Percentiles rank a stretch among this genome's conserved stretches.
Evolutionary conservation across 768 basidiomycete genomes (phyloP).

Genomic region (Gautieria morchelliformis): DNA sequence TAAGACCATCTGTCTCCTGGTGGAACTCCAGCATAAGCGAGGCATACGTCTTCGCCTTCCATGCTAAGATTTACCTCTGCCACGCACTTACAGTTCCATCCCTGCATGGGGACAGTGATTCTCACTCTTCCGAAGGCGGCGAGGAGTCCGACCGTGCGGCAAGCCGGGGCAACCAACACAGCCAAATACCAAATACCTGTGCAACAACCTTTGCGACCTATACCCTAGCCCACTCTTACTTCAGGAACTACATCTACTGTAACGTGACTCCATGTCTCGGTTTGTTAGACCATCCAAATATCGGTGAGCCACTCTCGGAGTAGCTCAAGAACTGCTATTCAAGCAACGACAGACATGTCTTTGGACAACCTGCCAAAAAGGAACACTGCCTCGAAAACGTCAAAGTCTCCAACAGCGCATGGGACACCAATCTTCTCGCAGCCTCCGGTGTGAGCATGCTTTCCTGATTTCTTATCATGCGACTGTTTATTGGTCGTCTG

Average conservation of each 20-base stretch:
- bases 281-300: constrained; percentile 85
- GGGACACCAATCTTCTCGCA: constrained; percentile 91
- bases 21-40: too few species aligned
- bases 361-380: constrained; percentile 80
- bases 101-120: too few species aligned
- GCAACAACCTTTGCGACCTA: neutral
- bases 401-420: constrained; percentile 82
- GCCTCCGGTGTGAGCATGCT: constrained; percentile 59
- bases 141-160: too few species aligned
- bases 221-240: neutral
- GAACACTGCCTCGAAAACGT: constrained; percentile 74
- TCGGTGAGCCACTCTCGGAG: constrained; percentile 38
- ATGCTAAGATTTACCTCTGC: too few species aligned
- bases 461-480: neutral
- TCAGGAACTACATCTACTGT: neutral
- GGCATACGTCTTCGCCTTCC: too few species aligned
- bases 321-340: constrained; percentile 12
- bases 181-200: neutral
- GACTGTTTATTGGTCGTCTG: constrained; percentile 1
- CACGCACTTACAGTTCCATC: too few species aligned
- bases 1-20: too few species aligned
- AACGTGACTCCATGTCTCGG: constrained; percentile 52
- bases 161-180: neutral
- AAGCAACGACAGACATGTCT: constrained; percentile 65
- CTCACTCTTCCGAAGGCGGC: too few species aligned